Percentiles rank a stretch among this genome's conserved stretches.
Conservation (phyloP, 2,329 filamentous ascomycete genomes). For the Raffaelea deltoideospora region DNA sequence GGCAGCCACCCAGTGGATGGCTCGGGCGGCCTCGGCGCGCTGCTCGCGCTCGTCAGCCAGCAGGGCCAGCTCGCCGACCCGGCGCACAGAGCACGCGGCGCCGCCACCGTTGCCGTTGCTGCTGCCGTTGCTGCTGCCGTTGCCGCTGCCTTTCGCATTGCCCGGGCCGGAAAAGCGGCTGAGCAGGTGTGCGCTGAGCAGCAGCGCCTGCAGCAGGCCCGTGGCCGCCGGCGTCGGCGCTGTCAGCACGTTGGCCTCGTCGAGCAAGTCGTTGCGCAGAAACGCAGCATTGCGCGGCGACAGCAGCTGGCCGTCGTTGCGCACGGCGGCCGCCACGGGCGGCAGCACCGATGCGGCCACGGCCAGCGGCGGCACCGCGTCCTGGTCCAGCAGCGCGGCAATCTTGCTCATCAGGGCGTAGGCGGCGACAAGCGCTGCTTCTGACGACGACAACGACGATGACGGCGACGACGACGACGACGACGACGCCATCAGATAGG, state of each 20-base stretch:
- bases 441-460: too few species aligned
- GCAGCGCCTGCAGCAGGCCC: constrained; percentile 45
- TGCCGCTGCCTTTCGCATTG: too few species aligned
- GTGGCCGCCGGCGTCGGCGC: constrained; percentile 39
- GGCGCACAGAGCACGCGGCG: constrained; percentile 32
- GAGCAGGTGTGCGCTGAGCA: constrained; percentile 44
- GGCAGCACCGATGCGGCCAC: constrained; percentile 30
- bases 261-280: constrained; percentile 38
- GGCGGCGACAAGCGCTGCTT: constrained; percentile 43
- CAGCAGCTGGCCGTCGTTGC: constrained; percentile 17
- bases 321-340: constrained; percentile 15
- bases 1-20: constrained; percentile 37
- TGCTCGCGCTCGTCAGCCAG: constrained; percentile 51
- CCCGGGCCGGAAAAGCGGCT: constrained; percentile 11
- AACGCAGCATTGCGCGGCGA: constrained; percentile 24
- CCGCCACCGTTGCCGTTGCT: too few species aligned
- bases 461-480: too few species aligned
- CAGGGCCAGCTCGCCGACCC: constrained; percentile 48
- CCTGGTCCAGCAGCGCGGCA: constrained; percentile 42
- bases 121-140: constrained; percentile 14
- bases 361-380: constrained; percentile 36
- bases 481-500: constrained; percentile 50
- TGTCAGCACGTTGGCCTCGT: constrained; percentile 49
- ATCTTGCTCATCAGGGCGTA: constrained; percentile 47
- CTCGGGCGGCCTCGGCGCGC: constrained; percentile 37